Evolutionary conservation across 2,329 filamentous ascomycete species (phyloP), one percentile per base, ranked within the genome.

Genomic region (Aureobasidium sp.): DNA sequence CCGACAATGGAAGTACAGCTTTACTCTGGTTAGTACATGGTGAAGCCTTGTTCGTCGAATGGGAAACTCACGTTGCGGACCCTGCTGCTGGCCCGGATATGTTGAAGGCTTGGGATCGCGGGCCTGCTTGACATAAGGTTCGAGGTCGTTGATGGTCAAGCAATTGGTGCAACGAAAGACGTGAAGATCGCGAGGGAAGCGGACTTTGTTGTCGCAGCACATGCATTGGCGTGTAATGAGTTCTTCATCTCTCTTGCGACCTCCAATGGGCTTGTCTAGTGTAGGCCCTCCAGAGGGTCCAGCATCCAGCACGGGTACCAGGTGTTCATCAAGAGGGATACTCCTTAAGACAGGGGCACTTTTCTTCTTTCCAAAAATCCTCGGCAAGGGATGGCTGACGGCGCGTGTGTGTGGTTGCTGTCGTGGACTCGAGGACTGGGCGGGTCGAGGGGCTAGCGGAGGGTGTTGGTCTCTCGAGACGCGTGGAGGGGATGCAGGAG

Each of bases 81-180:
- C 49, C 27, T 49, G 29, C 30, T 53, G 45, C 8, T 39, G 32
- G 16, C 8, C 34, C 7, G 63, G 53, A 30, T 60, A 55, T 21
- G 54, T 63, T 2, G 32, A 36, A 16, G 54, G 9, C 30, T 54
- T 59, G 16, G 34, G 30, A 21, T 57, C 61, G 3, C 42, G 41
- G 11, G 41, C 6, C 13, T 64, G 30, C 30, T 44, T 50, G 25
- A 58, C 34, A 36, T 52, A 64, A 3, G 62, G 67, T 63, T 69
- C 68, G 57, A 96, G 74, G 71, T 96, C 91, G 71, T 95, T 96
- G 70, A 96, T 86, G 21, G 89, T 94, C 68, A 89, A 77, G 73
- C 91, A 96, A 60, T 90, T 87, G 45, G 89, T 88, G 73, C 91
- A 96, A 67, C 90, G 83, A 73, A 94, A 96, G 41, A 87, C 83